A percentile compares a stretch with the other conserved stretches of the same genome.
Evolutionary conservation across 2,329 filamentous ascomycete species (phyloP).

Genomic region (Diaporthe nobilis): DNA sequence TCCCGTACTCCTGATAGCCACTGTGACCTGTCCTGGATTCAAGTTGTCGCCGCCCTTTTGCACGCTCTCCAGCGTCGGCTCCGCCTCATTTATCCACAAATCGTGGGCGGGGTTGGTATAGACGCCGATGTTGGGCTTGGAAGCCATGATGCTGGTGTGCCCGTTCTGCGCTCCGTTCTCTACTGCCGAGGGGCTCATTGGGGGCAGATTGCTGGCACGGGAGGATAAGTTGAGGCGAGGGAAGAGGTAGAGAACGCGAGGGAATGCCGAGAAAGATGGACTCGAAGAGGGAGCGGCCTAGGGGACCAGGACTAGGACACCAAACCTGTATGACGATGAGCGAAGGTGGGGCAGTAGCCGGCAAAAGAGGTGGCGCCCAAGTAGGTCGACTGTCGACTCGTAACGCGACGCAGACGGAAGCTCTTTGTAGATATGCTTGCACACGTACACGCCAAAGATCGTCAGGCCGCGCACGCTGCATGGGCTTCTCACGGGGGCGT

Average conservation of each 20-base stretch:
- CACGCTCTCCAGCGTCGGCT: conserved; percentile 82
- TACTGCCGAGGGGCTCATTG: conserved; percentile 30
- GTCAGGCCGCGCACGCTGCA: conserved; percentile 5
- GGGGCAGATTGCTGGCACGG: neutral
- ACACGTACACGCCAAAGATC: conserved; percentile 1
- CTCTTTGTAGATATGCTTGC: conserved; percentile 5
- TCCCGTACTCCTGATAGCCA: conserved; percentile 93
- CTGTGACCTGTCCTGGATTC: conserved; percentile 85
- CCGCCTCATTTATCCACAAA: conserved; percentile 86
- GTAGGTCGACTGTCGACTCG: conserved; percentile 40
- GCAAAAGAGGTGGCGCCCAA: conserved; percentile 21
- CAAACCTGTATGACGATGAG: conserved; percentile 18
- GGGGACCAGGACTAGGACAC: neutral
- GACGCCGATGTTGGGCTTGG: conserved; percentile 93
- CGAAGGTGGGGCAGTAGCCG: conserved; percentile 37
- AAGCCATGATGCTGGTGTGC: conserved; percentile 54
- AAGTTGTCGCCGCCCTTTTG: conserved; percentile 75
- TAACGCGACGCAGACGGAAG: neutral
- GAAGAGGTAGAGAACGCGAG: neutral
- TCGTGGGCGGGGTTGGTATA: conserved; percentile 96
- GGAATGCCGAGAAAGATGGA: neutral
- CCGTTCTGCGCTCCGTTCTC: conserved; percentile 36
- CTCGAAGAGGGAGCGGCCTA: neutral
- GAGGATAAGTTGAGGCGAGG: neutral
- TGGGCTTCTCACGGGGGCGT: conserved; percentile 7